phyloP scores from a whole-genome alignment of 1,284 basidiomycete species.

The Fomitopsis palustris region DNA sequence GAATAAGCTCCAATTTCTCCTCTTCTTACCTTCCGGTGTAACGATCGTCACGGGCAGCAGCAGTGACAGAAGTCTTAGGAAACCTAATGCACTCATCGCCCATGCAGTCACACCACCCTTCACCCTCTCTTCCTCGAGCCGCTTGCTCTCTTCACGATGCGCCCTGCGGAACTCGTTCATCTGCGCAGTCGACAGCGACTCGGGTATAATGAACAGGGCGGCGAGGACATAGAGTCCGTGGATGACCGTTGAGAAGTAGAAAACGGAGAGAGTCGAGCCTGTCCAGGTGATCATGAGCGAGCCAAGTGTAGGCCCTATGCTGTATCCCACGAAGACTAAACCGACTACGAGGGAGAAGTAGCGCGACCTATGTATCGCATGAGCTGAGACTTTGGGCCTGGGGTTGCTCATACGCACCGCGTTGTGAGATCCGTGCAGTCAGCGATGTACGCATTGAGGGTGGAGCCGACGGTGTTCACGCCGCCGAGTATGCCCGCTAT shows the following conservation, averaged over 20 bases:
- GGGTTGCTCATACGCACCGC: constrained; percentile 35
- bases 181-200: constrained; percentile 56
- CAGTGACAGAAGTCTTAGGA: constrained; percentile 63
- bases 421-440: constrained; percentile 50
- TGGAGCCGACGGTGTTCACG: constrained; percentile 43
- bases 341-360: constrained; percentile 63
- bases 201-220: constrained; percentile 65
- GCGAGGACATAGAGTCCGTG: constrained; percentile 50
- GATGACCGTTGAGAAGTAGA: constrained; percentile 56
- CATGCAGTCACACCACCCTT: constrained; percentile 17
- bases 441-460: constrained; percentile 59
- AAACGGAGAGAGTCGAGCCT: constrained; percentile 59
- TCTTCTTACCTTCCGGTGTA: constrained; percentile 34
- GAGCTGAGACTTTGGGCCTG: background rate
- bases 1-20: constrained; percentile 69
- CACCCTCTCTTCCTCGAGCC: constrained; percentile 11
- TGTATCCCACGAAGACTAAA: constrained; percentile 62
- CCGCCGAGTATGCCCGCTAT: constrained; percentile 80
- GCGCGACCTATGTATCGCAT: constrained; percentile 39
- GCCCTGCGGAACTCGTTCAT: constrained; percentile 31
- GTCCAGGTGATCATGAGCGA: constrained; percentile 60
- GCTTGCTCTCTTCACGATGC: constrained; percentile 29
- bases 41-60: constrained; percentile 50
- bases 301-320: constrained; percentile 72
- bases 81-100: constrained; percentile 43